phyloP scores from a whole-genome alignment of 1,284 basidiomycete species.

The Neonothopanus nambi region DNA sequence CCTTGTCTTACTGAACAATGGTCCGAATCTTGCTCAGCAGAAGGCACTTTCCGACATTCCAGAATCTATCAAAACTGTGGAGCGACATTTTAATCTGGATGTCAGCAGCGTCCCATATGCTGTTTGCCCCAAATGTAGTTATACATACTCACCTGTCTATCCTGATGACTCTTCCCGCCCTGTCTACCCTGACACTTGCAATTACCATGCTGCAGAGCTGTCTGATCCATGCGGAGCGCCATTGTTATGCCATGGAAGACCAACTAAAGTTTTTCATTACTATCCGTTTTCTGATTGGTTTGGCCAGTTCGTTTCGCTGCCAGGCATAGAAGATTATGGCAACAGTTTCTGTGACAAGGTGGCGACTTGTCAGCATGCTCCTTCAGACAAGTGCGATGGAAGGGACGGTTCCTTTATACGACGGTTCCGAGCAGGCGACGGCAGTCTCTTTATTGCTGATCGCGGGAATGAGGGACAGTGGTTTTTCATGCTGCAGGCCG shows the following conservation, averaged over 20 bases:
- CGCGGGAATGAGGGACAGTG: conserved; percentile 8
- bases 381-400: background rate
- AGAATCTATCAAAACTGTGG: conserved; percentile 10
- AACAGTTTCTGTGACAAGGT: conserved; percentile 6
- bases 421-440: conserved; percentile 1
- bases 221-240: background rate
- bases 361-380: background rate
- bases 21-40: background rate
- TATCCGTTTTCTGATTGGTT: conserved; percentile 12
- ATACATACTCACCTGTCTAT: conserved; percentile 2
- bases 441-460: conserved; percentile 8
- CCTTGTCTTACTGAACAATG: background rate
- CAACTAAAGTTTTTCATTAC: conserved; percentile 5
- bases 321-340: conserved; percentile 3
- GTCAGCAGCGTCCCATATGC: conserved; percentile 7
- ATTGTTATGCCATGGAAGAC: background rate
- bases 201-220: background rate
- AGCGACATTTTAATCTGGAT: conserved; percentile 8
- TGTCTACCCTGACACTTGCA: background rate
- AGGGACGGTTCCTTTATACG: conserved; percentile 1
- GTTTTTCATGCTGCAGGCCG: conserved; percentile 8
- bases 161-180: background rate
- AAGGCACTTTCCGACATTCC: conserved; percentile 7
- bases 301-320: background rate
- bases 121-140: conserved; percentile 10